phyloP scores from a whole-genome alignment of 176 grass and related monocot species.

The Dendrocalamus sinicus region DNA sequence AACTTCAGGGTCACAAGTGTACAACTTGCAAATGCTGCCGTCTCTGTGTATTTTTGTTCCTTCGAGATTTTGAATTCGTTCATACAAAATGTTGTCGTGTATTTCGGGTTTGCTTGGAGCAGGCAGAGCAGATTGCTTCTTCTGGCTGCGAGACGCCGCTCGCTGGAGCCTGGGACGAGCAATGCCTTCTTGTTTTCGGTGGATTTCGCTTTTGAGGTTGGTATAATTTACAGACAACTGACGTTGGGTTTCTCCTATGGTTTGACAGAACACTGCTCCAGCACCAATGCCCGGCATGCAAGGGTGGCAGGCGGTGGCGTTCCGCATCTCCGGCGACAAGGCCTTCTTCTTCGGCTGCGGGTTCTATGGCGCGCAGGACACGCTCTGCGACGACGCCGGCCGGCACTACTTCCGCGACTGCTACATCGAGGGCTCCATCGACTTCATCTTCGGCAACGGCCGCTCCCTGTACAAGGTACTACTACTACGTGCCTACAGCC shows the following conservation, averaged over 20 bases:
- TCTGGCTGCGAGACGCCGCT: constrained; percentile 3
- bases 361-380: constrained; percentile 99
- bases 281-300: constrained; percentile 83
- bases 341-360: constrained; percentile 93
- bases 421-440: constrained; percentile 93
- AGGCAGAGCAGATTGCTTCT: constrained; percentile 4
- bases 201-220: neutral
- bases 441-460: constrained; percentile 98
- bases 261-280: constrained; percentile 84
- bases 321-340: constrained; percentile 96
- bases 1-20: constrained; percentile 40
- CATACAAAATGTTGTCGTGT: neutral
- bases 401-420: constrained; percentile 97
- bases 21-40: neutral
- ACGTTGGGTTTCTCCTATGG: constrained; percentile 2
- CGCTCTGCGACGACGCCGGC: constrained; percentile 88
- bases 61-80: constrained; percentile 34
- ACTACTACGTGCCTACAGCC: too few species aligned
- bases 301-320: constrained; percentile 90
- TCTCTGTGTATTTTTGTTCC: neutral
- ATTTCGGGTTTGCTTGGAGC: constrained; percentile 14
- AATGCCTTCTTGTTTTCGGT: neutral
- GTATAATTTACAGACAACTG: neutral
- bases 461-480: constrained; percentile 91
- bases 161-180: constrained; percentile 3